These are phyloP conservation scores for Phragmites australis DNA, from an alignment of 176 grass and related monocot genomes.

Conservation along the genomic window DNA sequence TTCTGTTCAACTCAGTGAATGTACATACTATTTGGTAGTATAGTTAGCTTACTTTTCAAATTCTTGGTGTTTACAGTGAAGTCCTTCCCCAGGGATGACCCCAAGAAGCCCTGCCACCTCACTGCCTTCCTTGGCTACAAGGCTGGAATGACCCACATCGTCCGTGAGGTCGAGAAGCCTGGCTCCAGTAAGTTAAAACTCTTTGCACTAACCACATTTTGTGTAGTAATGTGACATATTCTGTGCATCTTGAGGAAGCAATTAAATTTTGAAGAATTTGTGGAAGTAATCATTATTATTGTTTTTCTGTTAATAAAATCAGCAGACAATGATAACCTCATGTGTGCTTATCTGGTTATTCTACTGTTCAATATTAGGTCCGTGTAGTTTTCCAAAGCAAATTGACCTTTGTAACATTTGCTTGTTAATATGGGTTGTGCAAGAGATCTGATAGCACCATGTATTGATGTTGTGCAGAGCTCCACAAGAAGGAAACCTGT, in stretches of 20 bases:
- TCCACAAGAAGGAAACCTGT: slow-evolving; percentile 99
- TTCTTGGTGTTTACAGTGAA: slow-evolving; percentile 60
- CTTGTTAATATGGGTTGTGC: not conserved
- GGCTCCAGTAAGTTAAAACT: slow-evolving; percentile 72
- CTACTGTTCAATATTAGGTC: not conserved
- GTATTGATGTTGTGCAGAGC: slow-evolving; percentile 49
- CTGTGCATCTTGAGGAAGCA: not conserved
- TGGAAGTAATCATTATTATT: not conserved
- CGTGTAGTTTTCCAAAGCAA: not conserved
- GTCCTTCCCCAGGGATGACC: slow-evolving; percentile 69
- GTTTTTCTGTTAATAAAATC: not conserved
- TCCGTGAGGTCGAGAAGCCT: slow-evolving; percentile 93
- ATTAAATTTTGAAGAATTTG: not conserved
- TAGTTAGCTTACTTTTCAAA: not conserved
- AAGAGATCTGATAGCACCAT: not conserved
- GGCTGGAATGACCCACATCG: slow-evolving; percentile 96
- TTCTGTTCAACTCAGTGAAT: not conserved
- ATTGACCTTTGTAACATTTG: not conserved
- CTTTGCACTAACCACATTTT: too few species aligned
- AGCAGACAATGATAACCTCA: not conserved
- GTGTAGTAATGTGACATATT: not conserved
- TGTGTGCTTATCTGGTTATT: not conserved
- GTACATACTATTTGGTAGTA: not conserved
- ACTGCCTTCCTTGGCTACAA: slow-evolving; percentile 92
- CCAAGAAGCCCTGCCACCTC: slow-evolving; percentile 54